Base-by-base conservation (phyloP, 1,284 basidiomycete species). In the Microstroma glucosiphilum region DNA sequence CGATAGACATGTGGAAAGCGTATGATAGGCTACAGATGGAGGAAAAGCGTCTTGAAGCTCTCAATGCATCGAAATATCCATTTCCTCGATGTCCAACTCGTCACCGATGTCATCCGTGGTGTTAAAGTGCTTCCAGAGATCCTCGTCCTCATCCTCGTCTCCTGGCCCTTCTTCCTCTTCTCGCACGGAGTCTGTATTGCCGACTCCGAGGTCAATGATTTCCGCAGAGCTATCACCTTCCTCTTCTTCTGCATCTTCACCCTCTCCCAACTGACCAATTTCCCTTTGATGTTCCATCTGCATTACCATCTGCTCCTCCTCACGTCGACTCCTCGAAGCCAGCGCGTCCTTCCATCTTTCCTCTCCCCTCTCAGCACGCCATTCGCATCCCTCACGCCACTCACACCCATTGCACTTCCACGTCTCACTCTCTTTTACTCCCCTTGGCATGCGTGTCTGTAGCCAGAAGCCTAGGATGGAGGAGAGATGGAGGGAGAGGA, bases 381-480 rank as follows among this genome's bases (percentile, higher is more conserved):
- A 78, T 60, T 78, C 76, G 56, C 76, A 78, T 0, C 65, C 70
- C 2, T 73, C 62, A 2, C 61, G 61, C 68, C 68, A 78, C 49
- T 70, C 72, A 62, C 76, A 78, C 6, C 59, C 61, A 61, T 68
- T 65, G 42, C 76, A 78, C 1, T 73, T 60, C 15, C 63, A 56
- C 0, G 73, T 67, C 41, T 71, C 63, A 1, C 57, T 40, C 15
- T 66, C 37, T 0, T 25, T 23, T 0, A 78, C 76, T 1, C 76
- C 76, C 8, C 58, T 11, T 0, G 68, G 59, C 9, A 43, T 37
- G 2, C 76, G 64, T 13, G 59, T 23, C 1, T 73, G 75, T 12
- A 62, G 59, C 66, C 70, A 71, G 59, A 78, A 60, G 9, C 56
- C 4, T 13, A 77, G 62, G n/a, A 64, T 60, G n/a, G 55, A 21